These are phyloP conservation scores for Aspergillus bertholletiae DNA, from an alignment of 495 filamentous ascomycete genomes.

Conservation along the genomic window DNA sequence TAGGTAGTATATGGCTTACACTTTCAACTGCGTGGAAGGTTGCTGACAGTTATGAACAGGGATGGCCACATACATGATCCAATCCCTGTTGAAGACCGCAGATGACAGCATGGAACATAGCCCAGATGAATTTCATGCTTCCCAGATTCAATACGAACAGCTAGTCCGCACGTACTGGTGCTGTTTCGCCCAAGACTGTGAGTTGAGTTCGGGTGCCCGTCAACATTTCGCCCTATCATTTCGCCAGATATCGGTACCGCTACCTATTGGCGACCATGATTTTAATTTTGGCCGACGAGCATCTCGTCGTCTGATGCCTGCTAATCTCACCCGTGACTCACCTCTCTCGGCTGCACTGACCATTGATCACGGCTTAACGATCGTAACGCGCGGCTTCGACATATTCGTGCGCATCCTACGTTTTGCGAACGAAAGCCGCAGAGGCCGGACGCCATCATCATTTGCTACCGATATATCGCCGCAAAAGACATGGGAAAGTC, in stretches of 20 bases:
- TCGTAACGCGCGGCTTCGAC: constrained; percentile 42
- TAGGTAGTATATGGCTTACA: constrained; percentile 8
- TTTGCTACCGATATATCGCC: constrained; percentile 17
- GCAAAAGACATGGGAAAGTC: constrained; percentile 26
- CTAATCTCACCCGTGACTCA: constrained; percentile 28
- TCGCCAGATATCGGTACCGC: constrained; percentile 39
- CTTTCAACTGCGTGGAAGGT: not conserved
- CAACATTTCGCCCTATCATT: constrained; percentile 45
- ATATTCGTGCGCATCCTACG: constrained; percentile 43
- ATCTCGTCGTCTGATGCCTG: constrained; percentile 32
- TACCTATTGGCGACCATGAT: constrained; percentile 40
- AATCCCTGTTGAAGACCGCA: constrained; percentile 40
- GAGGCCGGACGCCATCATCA: constrained; percentile 21
- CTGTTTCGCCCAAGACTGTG: constrained; percentile 44
- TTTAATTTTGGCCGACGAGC: constrained; percentile 34
- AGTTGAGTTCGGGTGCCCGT: constrained; percentile 40
- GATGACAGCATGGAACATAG: constrained; percentile 43
- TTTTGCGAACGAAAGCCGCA: constrained; percentile 42
- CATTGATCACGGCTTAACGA: constrained; percentile 37
- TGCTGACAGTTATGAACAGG: constrained; percentile 18
- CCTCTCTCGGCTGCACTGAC: constrained; percentile 19
- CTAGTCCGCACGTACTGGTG: constrained; percentile 45
- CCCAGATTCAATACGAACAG: constrained; percentile 41
- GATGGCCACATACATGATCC: constrained; percentile 47
- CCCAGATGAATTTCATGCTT: constrained; percentile 36